Evolutionary conservation across 2,329 filamentous ascomycete genomes (phyloP), one percentile per base, ranked within the genome.

Genomic region (Pseudocercospora eumusae): DNA sequence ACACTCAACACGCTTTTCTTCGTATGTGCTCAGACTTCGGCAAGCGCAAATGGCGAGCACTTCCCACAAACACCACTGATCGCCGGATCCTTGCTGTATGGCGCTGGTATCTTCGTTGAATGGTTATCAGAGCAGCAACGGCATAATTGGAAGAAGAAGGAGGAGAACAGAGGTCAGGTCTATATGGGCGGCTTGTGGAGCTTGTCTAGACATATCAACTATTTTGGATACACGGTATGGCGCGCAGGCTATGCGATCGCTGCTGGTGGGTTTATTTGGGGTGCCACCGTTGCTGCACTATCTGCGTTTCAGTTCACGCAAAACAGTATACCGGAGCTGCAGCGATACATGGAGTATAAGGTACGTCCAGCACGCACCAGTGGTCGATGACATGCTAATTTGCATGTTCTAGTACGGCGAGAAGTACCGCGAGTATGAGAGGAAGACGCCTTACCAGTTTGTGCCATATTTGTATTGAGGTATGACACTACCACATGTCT

Each of bases 51-150:
- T 50, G 72, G 72, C 47, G 74, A 79, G 60, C 70, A 72, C 53
- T 81, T 81, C 59, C 77, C 74, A 15, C 80, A 76, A 63, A 71
- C 67, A 21, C 74, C 74, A 20, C 71, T 85, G 21, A 72, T 83
- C 18, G 71, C 84, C 11, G 85, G 85, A 8, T 69, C 77, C 1
- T 70, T 73, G 0, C 66, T 85, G 50, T 88, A 84, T 70, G 70
- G 75, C 4, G 66, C 78, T 4, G 86, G 86, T 9, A 77, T 88
- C 28, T 60, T 77, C 4, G 76, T 83, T 4, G 86, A 89, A 74
- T 79, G 82, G 4, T 67, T 81, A 3, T 77, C 83, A 0, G 86
- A 89, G 75, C 69, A 81, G 27, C 86, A 88, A 73, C 80, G 86
- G 18, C 78, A 77, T 65, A 66, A 69, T 0, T 85, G 82, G 74